phyloP scores from a whole-genome alignment of 352 stramenopile genomes.

The Globisporangium solare region DNA sequence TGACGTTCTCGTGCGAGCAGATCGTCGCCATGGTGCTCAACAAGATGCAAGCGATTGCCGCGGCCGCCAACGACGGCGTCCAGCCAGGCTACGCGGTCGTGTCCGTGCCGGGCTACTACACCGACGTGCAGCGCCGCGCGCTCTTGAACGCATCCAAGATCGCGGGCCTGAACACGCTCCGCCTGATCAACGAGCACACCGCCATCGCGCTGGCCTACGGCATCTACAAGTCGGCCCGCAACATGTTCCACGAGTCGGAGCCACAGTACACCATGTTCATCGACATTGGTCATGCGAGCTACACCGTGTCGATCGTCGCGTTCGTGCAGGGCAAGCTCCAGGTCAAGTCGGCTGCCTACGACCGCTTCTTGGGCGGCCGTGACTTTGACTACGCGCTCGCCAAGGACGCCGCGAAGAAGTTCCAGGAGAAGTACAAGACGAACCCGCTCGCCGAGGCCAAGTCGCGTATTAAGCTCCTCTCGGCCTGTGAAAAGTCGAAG shows the following conservation, averaged over 20 bases:
- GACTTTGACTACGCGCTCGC: slow-evolving; percentile 96
- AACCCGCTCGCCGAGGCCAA: slow-evolving; percentile 91
- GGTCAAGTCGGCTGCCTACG: slow-evolving; percentile 92
- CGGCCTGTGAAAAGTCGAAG: slow-evolving; percentile 98
- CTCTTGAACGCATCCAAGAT: slow-evolving; percentile 93
- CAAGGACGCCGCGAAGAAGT: slow-evolving; percentile 92
- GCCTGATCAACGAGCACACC: slow-evolving; percentile 98
- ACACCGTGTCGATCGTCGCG: slow-evolving; percentile 89
- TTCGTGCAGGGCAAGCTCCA: slow-evolving; percentile 95
- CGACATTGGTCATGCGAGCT: slow-evolving; percentile 95
- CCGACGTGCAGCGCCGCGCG: slow-evolving; percentile 94
- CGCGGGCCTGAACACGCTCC: slow-evolving; percentile 93
- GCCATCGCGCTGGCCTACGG: slow-evolving; percentile 94
- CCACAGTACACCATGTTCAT: slow-evolving; percentile 98
- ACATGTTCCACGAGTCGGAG: slow-evolving; percentile 91
- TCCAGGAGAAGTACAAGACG: slow-evolving; percentile 95
- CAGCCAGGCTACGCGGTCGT: slow-evolving; percentile 91
- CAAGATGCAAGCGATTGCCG: slow-evolving; percentile 95
- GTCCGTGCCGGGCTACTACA: slow-evolving; percentile 97
- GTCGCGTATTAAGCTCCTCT: slow-evolving; percentile 95
- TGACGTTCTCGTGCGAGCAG: slow-evolving; percentile 94
- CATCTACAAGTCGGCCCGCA: slow-evolving; percentile 95
- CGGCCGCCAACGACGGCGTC: slow-evolving; percentile 88
- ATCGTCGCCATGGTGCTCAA: slow-evolving; percentile 97
- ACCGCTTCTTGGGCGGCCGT: slow-evolving; percentile 94